Percentiles rank a stretch among this genome's conserved stretches.
These are phyloP conservation scores for Madurella fahalii DNA, from an alignment of 2,329 filamentous ascomycete species.

Conservation along the genomic window DNA sequence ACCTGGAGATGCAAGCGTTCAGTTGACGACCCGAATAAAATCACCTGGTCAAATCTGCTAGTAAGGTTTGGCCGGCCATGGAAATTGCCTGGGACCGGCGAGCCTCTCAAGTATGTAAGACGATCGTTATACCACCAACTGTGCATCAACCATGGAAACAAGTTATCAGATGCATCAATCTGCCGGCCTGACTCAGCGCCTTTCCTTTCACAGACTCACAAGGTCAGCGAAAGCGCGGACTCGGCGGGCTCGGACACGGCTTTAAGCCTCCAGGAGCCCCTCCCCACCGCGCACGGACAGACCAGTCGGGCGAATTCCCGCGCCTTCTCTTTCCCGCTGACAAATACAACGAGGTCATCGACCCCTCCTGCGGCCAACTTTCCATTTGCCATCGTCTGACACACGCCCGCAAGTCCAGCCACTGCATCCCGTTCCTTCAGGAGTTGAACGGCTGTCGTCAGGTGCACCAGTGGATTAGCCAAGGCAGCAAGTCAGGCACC, in stretches of 20 bases:
- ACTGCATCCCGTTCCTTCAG: neutral
- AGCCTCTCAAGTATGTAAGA: no score
- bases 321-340: slow-evolving; percentile 4
- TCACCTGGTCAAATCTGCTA: no score
- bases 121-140: no score
- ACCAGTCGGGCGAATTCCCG: slow-evolving; percentile 1
- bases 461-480: neutral
- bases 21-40: no score
- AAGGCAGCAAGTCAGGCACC: slow-evolving; percentile 7
- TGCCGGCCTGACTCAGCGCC: neutral
- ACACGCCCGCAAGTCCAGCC: neutral
- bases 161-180: no score
- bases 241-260: neutral
- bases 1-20: no score
- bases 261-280: neutral
- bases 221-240: no score
- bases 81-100: no score
- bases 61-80: no score
- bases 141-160: no score
- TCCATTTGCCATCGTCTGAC: neutral
- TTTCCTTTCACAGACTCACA: neutral
- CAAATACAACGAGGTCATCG: slow-evolving; percentile 5
- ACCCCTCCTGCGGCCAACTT: neutral
- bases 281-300: neutral
- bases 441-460: neutral